A percentile compares a stretch with the other conserved stretches of the same genome.
Conservation (phyloP, 2,329 filamentous ascomycete genomes). For the Apiospora phragmitis region DNA sequence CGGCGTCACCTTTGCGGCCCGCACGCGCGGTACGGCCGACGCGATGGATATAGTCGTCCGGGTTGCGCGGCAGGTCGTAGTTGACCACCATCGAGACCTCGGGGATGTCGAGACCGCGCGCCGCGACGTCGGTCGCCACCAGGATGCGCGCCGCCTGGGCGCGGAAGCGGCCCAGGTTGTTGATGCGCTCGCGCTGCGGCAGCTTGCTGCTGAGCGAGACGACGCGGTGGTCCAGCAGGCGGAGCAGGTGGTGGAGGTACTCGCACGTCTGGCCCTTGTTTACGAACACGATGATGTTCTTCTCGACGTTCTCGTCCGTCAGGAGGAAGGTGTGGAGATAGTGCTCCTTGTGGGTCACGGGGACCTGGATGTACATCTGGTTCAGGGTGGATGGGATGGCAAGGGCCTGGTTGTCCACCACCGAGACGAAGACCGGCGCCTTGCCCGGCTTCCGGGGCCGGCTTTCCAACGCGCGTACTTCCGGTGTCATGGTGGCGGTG, state of each 20-base stretch:
- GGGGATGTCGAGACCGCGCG: constrained; percentile 92
- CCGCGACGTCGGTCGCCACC: constrained; percentile 92
- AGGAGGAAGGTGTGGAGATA: constrained; percentile 88
- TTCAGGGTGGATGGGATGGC: constrained; percentile 78
- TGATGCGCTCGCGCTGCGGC: constrained; percentile 78
- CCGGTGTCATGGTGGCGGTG: constrained; percentile 91
- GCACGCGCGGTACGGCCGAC: constrained; percentile 95
- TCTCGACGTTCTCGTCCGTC: constrained; percentile 73
- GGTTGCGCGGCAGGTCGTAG: constrained; percentile 88
- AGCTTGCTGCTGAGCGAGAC: constrained; percentile 89
- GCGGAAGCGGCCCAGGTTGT: constrained; percentile 89
- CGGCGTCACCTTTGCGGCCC: constrained; percentile 76
- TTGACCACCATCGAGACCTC: constrained; percentile 90
- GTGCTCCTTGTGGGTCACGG: constrained; percentile 86
- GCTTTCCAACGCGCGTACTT: constrained; percentile 84
- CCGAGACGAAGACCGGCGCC: constrained; percentile 82
- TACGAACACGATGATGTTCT: constrained; percentile 88
- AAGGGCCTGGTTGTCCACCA: constrained; percentile 74
- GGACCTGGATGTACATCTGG: constrained; percentile 76
- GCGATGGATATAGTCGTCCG: constrained; percentile 95
- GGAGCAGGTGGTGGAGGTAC: constrained; percentile 83
- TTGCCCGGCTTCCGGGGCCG: constrained; percentile 69
- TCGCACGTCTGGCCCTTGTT: constrained; percentile 90
- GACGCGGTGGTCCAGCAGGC: constrained; percentile 83
- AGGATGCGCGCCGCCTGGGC: constrained; percentile 86